A percentile compares a stretch with the other conserved stretches of the same genome.
Conservation (phyloP, 106 monocot genomes). For the Dendrobium officinale region DNA sequence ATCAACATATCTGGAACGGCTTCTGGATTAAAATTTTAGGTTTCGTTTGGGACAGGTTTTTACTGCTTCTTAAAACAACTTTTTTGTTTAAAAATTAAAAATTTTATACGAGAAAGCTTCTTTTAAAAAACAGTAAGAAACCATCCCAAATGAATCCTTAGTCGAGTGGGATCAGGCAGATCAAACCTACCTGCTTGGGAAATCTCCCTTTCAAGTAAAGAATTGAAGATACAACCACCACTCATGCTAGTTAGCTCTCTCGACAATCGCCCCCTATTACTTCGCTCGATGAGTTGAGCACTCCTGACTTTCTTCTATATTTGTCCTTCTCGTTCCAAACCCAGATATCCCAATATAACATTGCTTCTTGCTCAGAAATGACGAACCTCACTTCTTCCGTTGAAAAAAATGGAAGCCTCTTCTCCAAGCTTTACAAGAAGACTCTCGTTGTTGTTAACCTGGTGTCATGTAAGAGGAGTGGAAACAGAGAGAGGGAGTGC, state of each 20-base stretch:
- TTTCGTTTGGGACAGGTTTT: too few species aligned
- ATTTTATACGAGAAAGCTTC: too few species aligned
- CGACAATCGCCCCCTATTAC: neutral
- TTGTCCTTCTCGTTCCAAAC: neutral
- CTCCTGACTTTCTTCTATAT: neutral
- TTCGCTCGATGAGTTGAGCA: neutral
- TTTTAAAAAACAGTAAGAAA: too few species aligned
- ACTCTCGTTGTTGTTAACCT: neutral
- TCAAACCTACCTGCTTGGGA: neutral
- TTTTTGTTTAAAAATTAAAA: too few species aligned
- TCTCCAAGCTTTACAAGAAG: neutral
- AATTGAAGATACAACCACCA: neutral
- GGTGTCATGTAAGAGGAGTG: neutral
- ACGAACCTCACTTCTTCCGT: neutral
- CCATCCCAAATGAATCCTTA: neutral
- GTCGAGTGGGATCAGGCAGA: neutral
- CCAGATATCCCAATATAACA: neutral
- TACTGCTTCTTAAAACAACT: too few species aligned
- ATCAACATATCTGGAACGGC: too few species aligned
- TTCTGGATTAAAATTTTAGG: too few species aligned
- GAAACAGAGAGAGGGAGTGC: conserved; percentile 1
- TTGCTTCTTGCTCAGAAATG: neutral
- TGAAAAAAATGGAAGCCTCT: neutral
- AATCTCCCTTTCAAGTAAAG: neutral
- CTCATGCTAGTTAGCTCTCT: neutral